A percentile compares a stretch with the other conserved stretches of the same genome.
Conservation (phyloP, 306 rosid genomes). For the Prunus salicina region DNA sequence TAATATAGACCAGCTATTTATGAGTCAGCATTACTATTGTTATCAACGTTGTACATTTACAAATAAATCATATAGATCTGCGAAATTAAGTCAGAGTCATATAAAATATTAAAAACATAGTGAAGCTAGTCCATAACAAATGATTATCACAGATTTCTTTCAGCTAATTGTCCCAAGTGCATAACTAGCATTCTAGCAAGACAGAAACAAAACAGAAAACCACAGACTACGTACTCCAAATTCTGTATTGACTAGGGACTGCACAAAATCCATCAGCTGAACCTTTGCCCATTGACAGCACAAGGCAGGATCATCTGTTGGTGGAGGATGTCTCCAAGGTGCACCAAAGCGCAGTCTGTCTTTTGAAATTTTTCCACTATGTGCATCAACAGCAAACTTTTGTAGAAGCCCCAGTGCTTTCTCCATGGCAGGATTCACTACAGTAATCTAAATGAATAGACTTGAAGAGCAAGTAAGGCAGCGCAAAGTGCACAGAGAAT, state of each 20-base stretch:
- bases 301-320: slow-evolving; percentile 49
- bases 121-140: not conserved
- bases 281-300: slow-evolving; percentile 74
- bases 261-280: slow-evolving; percentile 90
- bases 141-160: not conserved
- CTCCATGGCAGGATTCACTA: slow-evolving; percentile 93
- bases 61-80: not conserved
- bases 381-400: slow-evolving; percentile 64
- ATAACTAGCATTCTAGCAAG: not conserved
- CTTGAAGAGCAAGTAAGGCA: slow-evolving; percentile 22
- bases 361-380: slow-evolving; percentile 55
- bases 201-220: slow-evolving; percentile 9
- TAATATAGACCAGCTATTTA: not conserved
- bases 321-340: slow-evolving; percentile 98
- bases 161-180: slow-evolving; percentile 6
- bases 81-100: not conserved
- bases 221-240: slow-evolving; percentile 67
- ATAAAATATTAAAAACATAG: not conserved
- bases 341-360: slow-evolving; percentile 88
- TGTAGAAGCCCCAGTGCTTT: slow-evolving; percentile 72
- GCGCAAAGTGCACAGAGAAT: slow-evolving; percentile 16
- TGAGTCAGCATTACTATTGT: not conserved
- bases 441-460: slow-evolving; percentile 58
- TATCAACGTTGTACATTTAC: not conserved
- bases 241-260: slow-evolving; percentile 62